Evolutionary conservation across 129 eudicot genomes (phyloP), one percentile per base, ranked within the genome.

Genomic region (Lonicera japonica): DNA sequence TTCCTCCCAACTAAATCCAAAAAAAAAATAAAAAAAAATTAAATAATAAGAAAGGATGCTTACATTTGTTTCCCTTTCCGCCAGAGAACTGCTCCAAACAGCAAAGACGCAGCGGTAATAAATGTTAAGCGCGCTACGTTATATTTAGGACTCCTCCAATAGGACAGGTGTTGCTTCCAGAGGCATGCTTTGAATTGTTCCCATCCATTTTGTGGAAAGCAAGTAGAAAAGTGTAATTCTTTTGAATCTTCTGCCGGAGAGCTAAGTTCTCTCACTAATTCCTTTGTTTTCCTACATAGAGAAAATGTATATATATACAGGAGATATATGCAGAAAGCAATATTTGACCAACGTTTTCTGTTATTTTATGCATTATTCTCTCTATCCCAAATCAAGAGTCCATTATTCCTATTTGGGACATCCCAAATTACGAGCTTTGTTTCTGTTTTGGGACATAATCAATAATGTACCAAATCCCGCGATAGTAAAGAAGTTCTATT

Each of bases 81-180:
- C 72, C 67, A 66, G 56, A 73, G 60, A 8, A 73, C 46, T 21
- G 54, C 66, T 43, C 73, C 78, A 52, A 66, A 60, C 41, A 73
- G 52, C n/a, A 73, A 39, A 20, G 67, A 63, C 9, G 60, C 22
- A 5, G 39, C 11, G 5, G 45, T n/a, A 21, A 57, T 21, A 41
- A 65, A 21, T 15, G 53, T 47, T 18, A 19, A 52, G 60, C 78
- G 65, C 17, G 22, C 72, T 29, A 61, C 55, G 22, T 58, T 73
- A 47, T 73, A 62, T 17, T 54, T 38, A 8, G 73, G 61, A 46
- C 60, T 61, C 56, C 79, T 60, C 79, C 79, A 74, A 21, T 74
- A 74, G 8, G 73, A 53, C 65, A 60, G 24, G 68, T 67, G 22
- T 15, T 74, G 73, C 21, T 47, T 74, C 79, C 79, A 74, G 38